Evolutionary conservation across 257 asterid genomes (phyloP).

Genomic region (Eustoma russellianum): DNA sequence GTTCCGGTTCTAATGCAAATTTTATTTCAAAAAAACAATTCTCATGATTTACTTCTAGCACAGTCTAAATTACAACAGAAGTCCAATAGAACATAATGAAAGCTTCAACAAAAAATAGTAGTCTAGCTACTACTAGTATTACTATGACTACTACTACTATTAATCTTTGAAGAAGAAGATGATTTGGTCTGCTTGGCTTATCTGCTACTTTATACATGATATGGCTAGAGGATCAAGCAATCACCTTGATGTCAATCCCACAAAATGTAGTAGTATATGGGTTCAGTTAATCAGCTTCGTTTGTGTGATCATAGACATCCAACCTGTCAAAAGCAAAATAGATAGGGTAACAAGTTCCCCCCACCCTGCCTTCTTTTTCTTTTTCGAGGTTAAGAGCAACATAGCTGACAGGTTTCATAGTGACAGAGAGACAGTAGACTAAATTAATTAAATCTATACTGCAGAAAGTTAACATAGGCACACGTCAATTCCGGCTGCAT

Average conservation of each 20-base stretch:
- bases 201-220: too few relatives aligned
- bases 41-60: background rate
- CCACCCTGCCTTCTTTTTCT: background rate
- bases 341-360: conserved; percentile 3
- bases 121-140: too few relatives aligned
- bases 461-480: conserved; percentile 9
- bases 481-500: conserved; percentile 93
- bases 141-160: too few relatives aligned
- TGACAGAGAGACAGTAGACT: conserved; percentile 2
- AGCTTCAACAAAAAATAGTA: too few relatives aligned
- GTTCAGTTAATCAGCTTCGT: conserved; percentile 80
- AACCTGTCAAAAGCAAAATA: conserved; percentile 44
- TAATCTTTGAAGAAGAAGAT: too few relatives aligned
- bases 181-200: too few relatives aligned
- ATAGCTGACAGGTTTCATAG: background rate
- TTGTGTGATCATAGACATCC: conserved; percentile 94
- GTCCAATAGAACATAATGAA: background rate
- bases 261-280: conserved; percentile 95
- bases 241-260: conserved; percentile 99
- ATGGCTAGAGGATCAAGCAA: background rate
- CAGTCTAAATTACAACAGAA: background rate
- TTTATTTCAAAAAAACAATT: background rate
- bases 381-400: conserved; percentile 5
- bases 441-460: conserved; percentile 6
- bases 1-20: background rate